Evolutionary conservation across 352 stramenopile species (phyloP).

Genomic region (Phytophthora vignae): DNA sequence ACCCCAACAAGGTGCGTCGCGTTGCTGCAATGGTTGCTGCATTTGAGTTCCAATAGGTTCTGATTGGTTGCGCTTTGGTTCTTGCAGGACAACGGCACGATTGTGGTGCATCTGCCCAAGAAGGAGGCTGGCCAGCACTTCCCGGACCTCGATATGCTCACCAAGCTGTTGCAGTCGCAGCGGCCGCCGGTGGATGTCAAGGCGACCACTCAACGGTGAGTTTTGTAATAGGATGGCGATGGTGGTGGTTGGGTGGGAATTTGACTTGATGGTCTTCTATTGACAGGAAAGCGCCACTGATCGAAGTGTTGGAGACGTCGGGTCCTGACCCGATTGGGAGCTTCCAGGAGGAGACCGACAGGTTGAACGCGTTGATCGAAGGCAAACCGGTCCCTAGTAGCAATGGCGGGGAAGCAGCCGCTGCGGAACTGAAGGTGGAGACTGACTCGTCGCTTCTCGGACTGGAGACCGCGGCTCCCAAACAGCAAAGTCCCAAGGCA

Average conservation of each 20-base stretch:
- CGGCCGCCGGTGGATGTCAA: slow-evolving; percentile 51
- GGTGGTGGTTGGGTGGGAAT: neutral
- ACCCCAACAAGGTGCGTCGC: slow-evolving; percentile 81
- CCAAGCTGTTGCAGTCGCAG: slow-evolving; percentile 88
- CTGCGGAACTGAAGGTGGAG: slow-evolving; percentile 7
- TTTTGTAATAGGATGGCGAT: neutral
- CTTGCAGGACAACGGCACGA: slow-evolving; percentile 91
- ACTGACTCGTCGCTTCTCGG: slow-evolving; percentile 59
- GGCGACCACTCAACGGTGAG: slow-evolving; percentile 39
- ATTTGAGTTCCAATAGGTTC: slow-evolving; percentile 3
- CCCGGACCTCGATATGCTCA: slow-evolving; percentile 93
- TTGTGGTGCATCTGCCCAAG: slow-evolving; percentile 93
- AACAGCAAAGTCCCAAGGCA: slow-evolving; percentile 11
- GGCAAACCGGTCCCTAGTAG: slow-evolving; percentile 2
- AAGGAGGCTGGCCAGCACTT: slow-evolving; percentile 89
- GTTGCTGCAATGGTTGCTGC: neutral
- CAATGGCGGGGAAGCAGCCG: neutral
- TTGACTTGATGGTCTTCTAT: slow-evolving; percentile 6
- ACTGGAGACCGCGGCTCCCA: slow-evolving; percentile 42
- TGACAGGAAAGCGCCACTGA: slow-evolving; percentile 64
- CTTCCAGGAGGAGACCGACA: slow-evolving; percentile 37
- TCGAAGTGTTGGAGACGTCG: slow-evolving; percentile 82
- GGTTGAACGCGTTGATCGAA: slow-evolving; percentile 33
- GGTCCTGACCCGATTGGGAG: slow-evolving; percentile 23
- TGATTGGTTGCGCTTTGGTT: slow-evolving; percentile 1